Conservation (phyloP, 2,329 filamentous ascomycete genomes). For the Polytolypa hystricis region DNA sequence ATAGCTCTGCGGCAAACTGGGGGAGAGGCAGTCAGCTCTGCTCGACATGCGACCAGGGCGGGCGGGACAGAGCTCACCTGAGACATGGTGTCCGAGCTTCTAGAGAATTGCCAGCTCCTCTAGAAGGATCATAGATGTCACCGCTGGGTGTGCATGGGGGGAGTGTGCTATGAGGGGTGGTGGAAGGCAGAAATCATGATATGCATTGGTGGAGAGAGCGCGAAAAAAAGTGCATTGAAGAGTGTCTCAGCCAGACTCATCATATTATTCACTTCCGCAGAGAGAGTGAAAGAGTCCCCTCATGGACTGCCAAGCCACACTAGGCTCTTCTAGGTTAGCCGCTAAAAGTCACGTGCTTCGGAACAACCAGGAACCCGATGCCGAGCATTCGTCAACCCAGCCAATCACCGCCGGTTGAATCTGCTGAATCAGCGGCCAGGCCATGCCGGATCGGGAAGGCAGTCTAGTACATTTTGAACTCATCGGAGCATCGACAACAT, state of each 20-base stretch:
- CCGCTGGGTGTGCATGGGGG: conserved; percentile 32
- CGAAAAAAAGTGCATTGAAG: no score
- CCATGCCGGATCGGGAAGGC: no score
- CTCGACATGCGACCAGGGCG: conserved; percentile 11
- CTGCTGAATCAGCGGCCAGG: no score
- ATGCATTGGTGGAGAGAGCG: no score
- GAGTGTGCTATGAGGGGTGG: background rate
- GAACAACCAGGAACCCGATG: no score
- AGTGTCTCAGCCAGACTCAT: no score
- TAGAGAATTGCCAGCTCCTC: conserved; percentile 69
- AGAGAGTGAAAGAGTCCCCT: no score
- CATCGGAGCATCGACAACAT: conserved; percentile 23
- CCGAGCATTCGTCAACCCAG: conserved; percentile 23
- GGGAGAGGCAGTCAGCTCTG: conserved; percentile 14
- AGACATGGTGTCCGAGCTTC: conserved; percentile 47
- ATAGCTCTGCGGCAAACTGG: conserved; percentile 72
- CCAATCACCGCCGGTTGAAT: conserved; percentile 31
- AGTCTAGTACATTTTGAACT: no score
- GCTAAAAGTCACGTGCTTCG: no score
- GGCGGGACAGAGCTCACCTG: conserved; percentile 37
- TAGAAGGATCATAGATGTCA: conserved; percentile 64
- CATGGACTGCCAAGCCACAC: no score
- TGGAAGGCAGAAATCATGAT: background rate
- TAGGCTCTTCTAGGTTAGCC: no score
- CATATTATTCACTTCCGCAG: no score